Evolutionary conservation across 805 yeast genomes (phyloP), one percentile per base, ranked within the genome.

Genomic region (Candida ortonii): DNA sequence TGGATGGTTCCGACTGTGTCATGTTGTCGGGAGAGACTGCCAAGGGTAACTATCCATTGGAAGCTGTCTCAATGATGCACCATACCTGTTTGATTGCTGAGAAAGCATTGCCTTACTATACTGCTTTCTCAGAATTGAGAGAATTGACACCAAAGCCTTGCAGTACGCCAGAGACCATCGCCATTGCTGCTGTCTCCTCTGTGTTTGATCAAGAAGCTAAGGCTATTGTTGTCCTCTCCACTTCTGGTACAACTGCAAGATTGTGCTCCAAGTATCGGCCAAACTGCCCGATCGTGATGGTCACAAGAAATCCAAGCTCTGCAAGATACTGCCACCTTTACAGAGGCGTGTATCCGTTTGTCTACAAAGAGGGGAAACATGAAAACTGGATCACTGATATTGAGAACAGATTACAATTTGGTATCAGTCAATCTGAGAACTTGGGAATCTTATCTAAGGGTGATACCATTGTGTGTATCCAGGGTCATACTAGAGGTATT

Each of bases 11-110:
- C 59, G 98, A 93, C 75, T 93, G 98, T 84, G 97, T 93, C 64
- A 93, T 93, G 98, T 79, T 93, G 65, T 84, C 95, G 39, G 98
- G 98, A 67, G 98, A 93, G 76, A 93, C 98, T 57, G 98, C 98
- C 61, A 93, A 93, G 81, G 98, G 98, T 76, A 80, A 80, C 77
- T 93, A 93, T 76, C 98, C 98, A 65, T 67, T 81, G 47, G 95
- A 93, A 75, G 96, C 98, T 46, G 98, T 93, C 49, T 76, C 89
- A 52, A 89, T 93, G 89, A 93, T 93, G 98, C 96, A 89, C 72
- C 90, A 89, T 76, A 93, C 97, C 47, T 80, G 94, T 60, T 68
- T 90, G 59, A 82, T 87, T 59, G 97, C 98, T 57, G 98, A 93
- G 77, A 84, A 84, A 73, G 95, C 96, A 52, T 80, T 90, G 63